Evolutionary conservation across 805 yeast species (phyloP), one percentile per base, ranked within the genome.

Genomic region (Danielia reshetovae): DNA sequence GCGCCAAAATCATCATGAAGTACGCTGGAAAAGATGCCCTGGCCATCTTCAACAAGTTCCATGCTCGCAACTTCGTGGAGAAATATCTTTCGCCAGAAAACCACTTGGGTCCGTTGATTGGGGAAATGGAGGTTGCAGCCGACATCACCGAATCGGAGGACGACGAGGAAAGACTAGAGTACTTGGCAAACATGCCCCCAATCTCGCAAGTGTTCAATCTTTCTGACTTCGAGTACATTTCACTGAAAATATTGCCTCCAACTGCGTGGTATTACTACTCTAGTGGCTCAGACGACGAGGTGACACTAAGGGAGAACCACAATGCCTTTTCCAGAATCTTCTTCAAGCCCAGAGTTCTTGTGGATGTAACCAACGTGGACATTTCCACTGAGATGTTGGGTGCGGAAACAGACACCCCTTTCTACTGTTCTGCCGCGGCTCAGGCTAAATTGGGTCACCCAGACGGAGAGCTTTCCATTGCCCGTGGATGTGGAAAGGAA

Each of bases 341-440:
- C 64, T 90, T 90, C 70, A 79, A 83, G 46, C 97, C 97, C 10
- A 70, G 77, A 36, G 72, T 90, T 11, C 65, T 89, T 36, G 86
- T 88, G 11, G 87, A 90, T 59, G 97, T 90, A 11, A 59, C 72
- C n/a, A 59, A 73, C 19, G 74, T 89, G 29, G 94, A 86, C 53
- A 57, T 78, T 21, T 58, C 81, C 8, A 81, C 95, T 7, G 70
- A 76, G 5, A 75, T 90, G 76, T 65, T 90, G 25, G 96, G 96
- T n/a, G 53, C 75, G 13, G 64, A 70, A 33, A 68, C 79, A 2
- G 63, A 74, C 12, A 84, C 79, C 10, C 97, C 97, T 11, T 87
- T 90, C 57, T 90, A 89, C 55, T 77, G 83, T 35, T 74, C 90
- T 25, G 97, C 97, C 2, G 86, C 97, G 5, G 97, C 97, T 0